Conservation (phyloP, 495 filamentous ascomycete genomes). For the Aspergillus affinis region DNA sequence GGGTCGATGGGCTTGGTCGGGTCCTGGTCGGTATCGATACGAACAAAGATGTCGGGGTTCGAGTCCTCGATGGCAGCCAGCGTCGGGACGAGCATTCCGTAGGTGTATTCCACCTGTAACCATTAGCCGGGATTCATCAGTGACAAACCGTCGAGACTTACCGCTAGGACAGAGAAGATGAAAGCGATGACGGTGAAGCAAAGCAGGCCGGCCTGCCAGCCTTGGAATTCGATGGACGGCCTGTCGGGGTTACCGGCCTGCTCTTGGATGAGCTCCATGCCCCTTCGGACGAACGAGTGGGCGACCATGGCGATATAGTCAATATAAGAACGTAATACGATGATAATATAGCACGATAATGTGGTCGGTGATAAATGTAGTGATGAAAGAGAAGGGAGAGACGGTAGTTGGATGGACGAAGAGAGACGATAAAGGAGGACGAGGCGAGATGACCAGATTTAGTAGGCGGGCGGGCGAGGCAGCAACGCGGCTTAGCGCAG, state of each 20-base stretch:
- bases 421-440: constrained; percentile 3
- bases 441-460: neutral
- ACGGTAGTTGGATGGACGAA: neutral
- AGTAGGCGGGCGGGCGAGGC: constrained; percentile 6
- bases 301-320: constrained; percentile 22
- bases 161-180: constrained; percentile 20
- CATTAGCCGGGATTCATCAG: neutral
- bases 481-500: constrained; percentile 8
- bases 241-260: constrained; percentile 15
- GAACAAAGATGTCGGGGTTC: constrained; percentile 56
- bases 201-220: constrained; percentile 18
- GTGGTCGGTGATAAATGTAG: constrained; percentile 1
- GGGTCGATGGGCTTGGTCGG: constrained; percentile 35
- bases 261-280: constrained; percentile 25
- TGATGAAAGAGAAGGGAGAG: constrained; percentile 2
- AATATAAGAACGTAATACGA: neutral
- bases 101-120: constrained; percentile 54
- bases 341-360: constrained; percentile 3
- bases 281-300: constrained; percentile 28
- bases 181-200: constrained; percentile 3
- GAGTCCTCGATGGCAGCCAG: constrained; percentile 63
- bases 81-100: constrained; percentile 56
- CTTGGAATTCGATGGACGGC: constrained; percentile 19
- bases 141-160: neutral
- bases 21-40: constrained; percentile 39